Percentiles rank a stretch among this genome's conserved stretches.
Evolutionary conservation across 2,329 filamentous ascomycete genomes (phyloP).

Genomic region (Zarea fungicola): DNA sequence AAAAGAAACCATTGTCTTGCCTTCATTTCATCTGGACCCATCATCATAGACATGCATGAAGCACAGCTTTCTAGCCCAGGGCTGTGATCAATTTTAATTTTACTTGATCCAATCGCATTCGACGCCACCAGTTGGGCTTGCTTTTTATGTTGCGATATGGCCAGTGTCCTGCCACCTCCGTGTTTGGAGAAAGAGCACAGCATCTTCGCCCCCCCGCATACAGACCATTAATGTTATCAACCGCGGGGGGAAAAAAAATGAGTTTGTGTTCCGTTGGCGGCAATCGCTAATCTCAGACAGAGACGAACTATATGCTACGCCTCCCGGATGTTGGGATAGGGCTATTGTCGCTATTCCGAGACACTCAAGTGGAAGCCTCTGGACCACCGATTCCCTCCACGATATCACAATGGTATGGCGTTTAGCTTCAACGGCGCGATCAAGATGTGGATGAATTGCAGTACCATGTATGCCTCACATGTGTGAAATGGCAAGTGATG

Average conservation of each 20-base stretch:
- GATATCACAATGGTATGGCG: too few species aligned
- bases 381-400: neutral
- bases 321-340: neutral
- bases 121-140: neutral
- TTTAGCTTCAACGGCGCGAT: too few species aligned
- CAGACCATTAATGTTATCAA: too few species aligned
- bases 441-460: neutral
- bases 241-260: neutral
- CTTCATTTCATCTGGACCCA: slow-evolving; percentile 3
- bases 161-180: neutral
- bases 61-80: neutral
- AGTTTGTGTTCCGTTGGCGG: neutral
- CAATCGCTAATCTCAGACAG: neutral
- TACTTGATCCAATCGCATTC: neutral
- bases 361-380: neutral
- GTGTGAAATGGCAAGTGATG: neutral
- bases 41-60: slow-evolving; percentile 4
- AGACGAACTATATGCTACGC: neutral
- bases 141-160: neutral
- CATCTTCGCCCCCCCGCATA: neutral
- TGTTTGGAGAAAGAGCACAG: neutral
- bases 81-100: neutral
- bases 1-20: slow-evolving; percentile 8
- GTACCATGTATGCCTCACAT: neutral
- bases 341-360: neutral